Base-by-base conservation (phyloP, 192 early-diverging fungal genomes). In the Linnemannia schmuckeri region DNA sequence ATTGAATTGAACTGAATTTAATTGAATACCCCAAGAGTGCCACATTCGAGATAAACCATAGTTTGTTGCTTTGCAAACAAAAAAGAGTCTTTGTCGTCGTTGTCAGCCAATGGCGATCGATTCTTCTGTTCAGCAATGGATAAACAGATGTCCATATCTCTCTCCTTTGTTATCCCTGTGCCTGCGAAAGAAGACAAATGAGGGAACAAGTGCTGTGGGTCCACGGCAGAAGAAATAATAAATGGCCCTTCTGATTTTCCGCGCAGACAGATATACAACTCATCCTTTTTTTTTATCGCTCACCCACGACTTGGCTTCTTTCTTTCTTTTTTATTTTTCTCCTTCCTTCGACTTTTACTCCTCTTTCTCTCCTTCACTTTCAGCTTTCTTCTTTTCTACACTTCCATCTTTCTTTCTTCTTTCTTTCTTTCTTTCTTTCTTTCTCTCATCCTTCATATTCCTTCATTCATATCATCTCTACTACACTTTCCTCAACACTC, bases 61-160 rank as follows among this genome's bases (percentile, higher is more conserved):
- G 22, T 27, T 3, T 2, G n/a, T 57, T 63, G 61, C 61, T 63
- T 63, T 63, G 61, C 61, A 63, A 63, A 63, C 61, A 63, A 57
- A 44, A 44, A 44, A 1, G 0, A 49, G 15, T 52, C 49, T 0
- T 52, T 20, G 49, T 52, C 49, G 55, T 66, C 12, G 27, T 30
- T 66, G 12, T 3, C 27, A 66, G 61, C 61, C 61, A 66, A 66
- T 66, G 61, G 33, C 10, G 33, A 57, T 24, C n/a, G 61, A 17
- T n/a, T 33, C 12, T 66, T 4, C 13, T 6, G 6, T 10, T 6
- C 7, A 13, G 10, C 55, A 24, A 57, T 66, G 61, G 37, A 15
- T 44, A 30, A 72, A 72, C 38, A 44, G 71, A 42, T 44, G 44
- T 27, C 44, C 42, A 46, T 46, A 73, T 73, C 30, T 74, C 49